phyloP scores from a whole-genome alignment of 331 rosid species.

The Erythrophleum ivorense region DNA sequence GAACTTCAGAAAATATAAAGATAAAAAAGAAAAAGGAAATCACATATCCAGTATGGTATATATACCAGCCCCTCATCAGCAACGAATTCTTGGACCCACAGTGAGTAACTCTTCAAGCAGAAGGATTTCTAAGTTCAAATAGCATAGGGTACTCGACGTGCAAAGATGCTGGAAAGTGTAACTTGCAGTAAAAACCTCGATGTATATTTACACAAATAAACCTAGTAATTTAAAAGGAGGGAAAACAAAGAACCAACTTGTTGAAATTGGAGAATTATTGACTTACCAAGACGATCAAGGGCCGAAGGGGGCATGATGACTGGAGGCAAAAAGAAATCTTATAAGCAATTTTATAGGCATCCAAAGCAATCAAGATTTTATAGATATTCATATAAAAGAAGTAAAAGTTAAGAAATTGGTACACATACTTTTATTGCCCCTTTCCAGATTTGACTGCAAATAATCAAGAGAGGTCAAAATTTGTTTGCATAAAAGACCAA shows the following conservation, averaged over 20 bases:
- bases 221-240: not conserved
- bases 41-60: too few species aligned
- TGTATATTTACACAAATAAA: not conserved
- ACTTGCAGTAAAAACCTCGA: not conserved
- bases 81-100: too few species aligned
- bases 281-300: constrained; percentile 46
- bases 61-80: too few species aligned
- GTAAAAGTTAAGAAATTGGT: not conserved
- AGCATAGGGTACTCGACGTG: too few species aligned
- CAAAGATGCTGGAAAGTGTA: too few species aligned
- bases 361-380: not conserved
- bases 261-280: constrained; percentile 8
- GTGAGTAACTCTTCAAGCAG: too few species aligned
- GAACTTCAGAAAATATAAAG: too few species aligned
- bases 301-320: too few species aligned
- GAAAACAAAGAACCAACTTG: not conserved
- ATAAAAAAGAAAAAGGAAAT: too few species aligned
- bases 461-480: not conserved
- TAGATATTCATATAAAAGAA: constrained; percentile 12
- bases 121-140: too few species aligned
- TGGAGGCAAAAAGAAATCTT: constrained; percentile 32
- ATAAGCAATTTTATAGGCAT: not conserved
- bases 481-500: too few species aligned
- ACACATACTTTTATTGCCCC: constrained; percentile 34
- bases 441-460: constrained; percentile 31